Conservation (phyloP, 768 basidiomycete species). For the Leccinum broughii region DNA sequence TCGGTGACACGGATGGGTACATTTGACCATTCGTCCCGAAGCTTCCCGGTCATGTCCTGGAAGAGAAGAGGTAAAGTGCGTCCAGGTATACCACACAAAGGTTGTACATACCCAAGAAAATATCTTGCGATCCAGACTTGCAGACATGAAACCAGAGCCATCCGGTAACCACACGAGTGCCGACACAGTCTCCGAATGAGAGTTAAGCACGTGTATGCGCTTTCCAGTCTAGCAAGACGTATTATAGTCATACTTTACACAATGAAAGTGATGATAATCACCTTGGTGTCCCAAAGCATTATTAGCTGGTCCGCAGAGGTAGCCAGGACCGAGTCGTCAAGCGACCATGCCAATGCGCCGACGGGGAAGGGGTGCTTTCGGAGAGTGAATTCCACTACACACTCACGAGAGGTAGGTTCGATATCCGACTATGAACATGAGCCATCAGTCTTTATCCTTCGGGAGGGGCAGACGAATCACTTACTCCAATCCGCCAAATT, state of each 20-base stretch:
- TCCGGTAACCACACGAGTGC: constrained; percentile 88
- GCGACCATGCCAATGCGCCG: constrained; percentile 88
- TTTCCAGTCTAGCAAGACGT: constrained; percentile 62
- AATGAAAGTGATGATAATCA: constrained; percentile 34
- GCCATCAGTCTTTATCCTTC: constrained; percentile 7
- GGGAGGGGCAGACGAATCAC: constrained; percentile 29
- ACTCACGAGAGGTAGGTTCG: constrained; percentile 55
- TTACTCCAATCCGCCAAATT: constrained; percentile 84
- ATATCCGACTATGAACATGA: constrained; percentile 41
- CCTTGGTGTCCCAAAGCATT: constrained; percentile 90
- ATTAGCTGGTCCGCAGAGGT: constrained; percentile 81
- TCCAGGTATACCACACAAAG: background rate
- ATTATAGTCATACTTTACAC: background rate
- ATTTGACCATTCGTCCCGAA: constrained; percentile 66
- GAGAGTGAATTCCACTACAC: constrained; percentile 58
- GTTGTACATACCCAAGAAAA: constrained; percentile 70
- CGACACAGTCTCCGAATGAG: constrained; percentile 82
- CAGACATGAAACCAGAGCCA: constrained; percentile 86
- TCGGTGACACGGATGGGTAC: constrained; percentile 82
- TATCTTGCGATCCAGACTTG: constrained; percentile 81
- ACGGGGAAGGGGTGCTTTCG: constrained; percentile 79
- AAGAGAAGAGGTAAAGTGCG: constrained; percentile 12
- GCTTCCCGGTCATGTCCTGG: constrained; percentile 75
- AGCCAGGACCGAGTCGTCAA: constrained; percentile 80
- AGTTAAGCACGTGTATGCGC: constrained; percentile 61